Base-by-base conservation (phyloP, 352 stramenopile genomes). In the Pythium aphanidermatum region DNA sequence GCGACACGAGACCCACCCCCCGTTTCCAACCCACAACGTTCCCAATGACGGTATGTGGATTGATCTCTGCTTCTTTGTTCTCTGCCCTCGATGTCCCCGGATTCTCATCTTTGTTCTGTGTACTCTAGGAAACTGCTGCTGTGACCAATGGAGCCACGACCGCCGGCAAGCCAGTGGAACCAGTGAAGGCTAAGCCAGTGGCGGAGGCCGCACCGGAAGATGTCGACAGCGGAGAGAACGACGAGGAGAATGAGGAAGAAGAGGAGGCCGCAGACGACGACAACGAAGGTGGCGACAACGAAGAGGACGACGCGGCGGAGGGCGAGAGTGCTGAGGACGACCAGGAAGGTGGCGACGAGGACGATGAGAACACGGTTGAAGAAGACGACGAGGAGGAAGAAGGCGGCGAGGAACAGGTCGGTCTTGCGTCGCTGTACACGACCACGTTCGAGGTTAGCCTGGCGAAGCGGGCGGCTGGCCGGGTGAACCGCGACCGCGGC, bases 401-500 rank as follows among this genome's bases (percentile, higher is more conserved):
- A 13, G 57, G 60, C 3, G 50, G 52, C 10, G 65, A 70, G 9
- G 60, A 64, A 17, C 55, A 83, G 53, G 70, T 83, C 33, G 74
- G 70, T 42, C 54, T 86, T 40, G 70, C 70, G 20, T 83, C 79
- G 39, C 51, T 86, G 42, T 86, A 86, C 55, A 75, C 65, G 16
- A 83, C 72, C 51, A 76, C 55, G 35, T 57, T 86, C 54, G 71
- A 83, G 61, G 65, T 71, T 14, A 27, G 36, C 28, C 13, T 25
- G 24, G 39, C 10, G 24, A 35, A 35, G 6, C 5, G 17, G 25
- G 31, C 11, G 8, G 40, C 37, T 17, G 21, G 3, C 2, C 31
- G 34, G 37, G 14, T 36, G 5, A 12, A 21, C 23, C 9, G 9
- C n/a, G 39, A 16, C 39, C 7, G 6, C 17, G 23, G 9, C 6